A percentile compares a stretch with the other conserved stretches of the same genome.
Conservation (phyloP, 441 rosid species). For the Isatis lusitanica region DNA sequence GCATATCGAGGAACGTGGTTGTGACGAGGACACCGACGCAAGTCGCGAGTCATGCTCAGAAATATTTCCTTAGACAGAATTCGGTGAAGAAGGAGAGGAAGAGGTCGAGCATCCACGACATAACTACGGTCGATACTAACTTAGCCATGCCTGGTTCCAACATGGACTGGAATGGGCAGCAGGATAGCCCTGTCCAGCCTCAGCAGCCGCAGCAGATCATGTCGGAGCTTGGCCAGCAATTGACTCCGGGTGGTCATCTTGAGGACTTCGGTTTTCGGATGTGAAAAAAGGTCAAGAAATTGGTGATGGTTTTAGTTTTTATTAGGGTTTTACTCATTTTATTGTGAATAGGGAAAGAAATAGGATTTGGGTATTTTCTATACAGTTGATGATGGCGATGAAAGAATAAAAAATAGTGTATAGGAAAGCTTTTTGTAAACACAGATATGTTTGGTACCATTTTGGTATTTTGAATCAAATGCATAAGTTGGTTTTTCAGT, state of each 20-base stretch:
- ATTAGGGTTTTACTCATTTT: conserved; percentile 20
- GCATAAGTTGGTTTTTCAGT: background rate
- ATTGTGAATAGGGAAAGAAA: conserved; percentile 27
- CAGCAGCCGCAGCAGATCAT: conserved; percentile 29
- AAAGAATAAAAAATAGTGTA: conserved; percentile 25
- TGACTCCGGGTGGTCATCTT: conserved; percentile 23
- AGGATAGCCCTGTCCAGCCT: conserved; percentile 30
- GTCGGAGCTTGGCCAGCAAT: conserved; percentile 27
- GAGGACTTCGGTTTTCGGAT: conserved; percentile 33
- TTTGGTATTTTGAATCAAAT: conserved; percentile 20
- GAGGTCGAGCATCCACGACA: conserved; percentile 74
- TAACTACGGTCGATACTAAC: conserved; percentile 50
- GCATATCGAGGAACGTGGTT: conserved; percentile 73
- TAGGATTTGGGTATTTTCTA: conserved; percentile 30
- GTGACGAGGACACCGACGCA: conserved; percentile 73
- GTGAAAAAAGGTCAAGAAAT: conserved; percentile 1
- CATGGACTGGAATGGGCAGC: conserved; percentile 41
- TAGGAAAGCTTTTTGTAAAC: conserved; percentile 28
- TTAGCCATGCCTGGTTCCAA: conserved; percentile 31
- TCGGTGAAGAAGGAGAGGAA: conserved; percentile 62
- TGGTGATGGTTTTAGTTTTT: background rate
- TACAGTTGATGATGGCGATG: conserved; percentile 17
- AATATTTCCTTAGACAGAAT: conserved; percentile 62
- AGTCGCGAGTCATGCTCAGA: conserved; percentile 88
- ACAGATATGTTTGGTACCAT: conserved; percentile 7